Conservation (phyloP, 768 basidiomycete species). For the Sistotremastrum suecicum region DNA sequence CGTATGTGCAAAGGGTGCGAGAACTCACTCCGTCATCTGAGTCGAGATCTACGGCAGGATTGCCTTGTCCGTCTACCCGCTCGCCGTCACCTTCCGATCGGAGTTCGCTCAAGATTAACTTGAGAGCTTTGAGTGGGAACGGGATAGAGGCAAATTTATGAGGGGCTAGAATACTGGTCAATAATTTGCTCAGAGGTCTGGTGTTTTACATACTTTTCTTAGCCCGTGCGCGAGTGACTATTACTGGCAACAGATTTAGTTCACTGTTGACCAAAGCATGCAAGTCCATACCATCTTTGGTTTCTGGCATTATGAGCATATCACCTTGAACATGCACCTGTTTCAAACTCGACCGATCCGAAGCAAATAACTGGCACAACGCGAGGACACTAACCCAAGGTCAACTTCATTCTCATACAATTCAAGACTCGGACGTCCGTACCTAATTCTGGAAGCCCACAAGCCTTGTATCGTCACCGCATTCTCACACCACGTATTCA, state of each 20-base stretch:
- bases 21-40: conserved; percentile 62
- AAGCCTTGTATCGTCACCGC: conserved; percentile 89
- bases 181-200: conserved; percentile 3
- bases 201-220: conserved; percentile 50
- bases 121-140: conserved; percentile 88
- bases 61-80: conserved; percentile 42
- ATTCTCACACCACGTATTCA: conserved; percentile 91
- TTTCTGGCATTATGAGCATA: conserved; percentile 70
- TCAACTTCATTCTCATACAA: not conserved
- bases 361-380: conserved; percentile 56
- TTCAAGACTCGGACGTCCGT: too few species aligned
- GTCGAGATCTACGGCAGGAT: conserved; percentile 35
- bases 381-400: conserved; percentile 48
- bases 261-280: conserved; percentile 3
- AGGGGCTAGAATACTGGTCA: conserved; percentile 39
- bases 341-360: conserved; percentile 52
- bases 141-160: conserved; percentile 73
- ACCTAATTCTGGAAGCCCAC: conserved; percentile 77
- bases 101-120: conserved; percentile 74
- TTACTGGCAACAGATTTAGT: conserved; percentile 37
- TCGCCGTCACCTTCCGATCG: conserved; percentile 67
- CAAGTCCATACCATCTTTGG: conserved; percentile 47
- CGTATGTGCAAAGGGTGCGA: not conserved
- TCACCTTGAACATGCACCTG: conserved; percentile 79
- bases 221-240: conserved; percentile 91